Evolutionary conservation across 805 yeast species (phyloP).

Genomic region (Schizosaccharomyces osmophilus): DNA sequence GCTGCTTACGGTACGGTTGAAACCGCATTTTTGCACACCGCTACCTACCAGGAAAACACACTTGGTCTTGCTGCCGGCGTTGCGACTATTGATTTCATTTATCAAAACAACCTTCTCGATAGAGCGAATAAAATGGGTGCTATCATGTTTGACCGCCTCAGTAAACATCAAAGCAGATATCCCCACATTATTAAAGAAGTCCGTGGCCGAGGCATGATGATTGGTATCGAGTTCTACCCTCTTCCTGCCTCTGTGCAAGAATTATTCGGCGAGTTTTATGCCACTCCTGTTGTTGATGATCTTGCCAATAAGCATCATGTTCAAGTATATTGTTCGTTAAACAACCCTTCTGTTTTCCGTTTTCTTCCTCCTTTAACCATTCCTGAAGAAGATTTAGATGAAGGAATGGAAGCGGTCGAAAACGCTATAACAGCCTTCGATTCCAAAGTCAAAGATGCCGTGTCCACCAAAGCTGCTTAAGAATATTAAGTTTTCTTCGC

Average conservation of each 20-base stretch:
- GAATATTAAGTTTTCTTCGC: background rate
- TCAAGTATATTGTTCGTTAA: constrained; percentile 79
- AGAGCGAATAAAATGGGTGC: constrained; percentile 34
- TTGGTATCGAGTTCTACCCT: constrained; percentile 64
- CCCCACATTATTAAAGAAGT: constrained; percentile 51
- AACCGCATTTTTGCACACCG: background rate
- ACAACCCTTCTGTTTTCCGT: constrained; percentile 44
- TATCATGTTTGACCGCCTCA: constrained; percentile 42
- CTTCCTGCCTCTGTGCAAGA: constrained; percentile 60
- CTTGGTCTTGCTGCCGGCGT: constrained; percentile 98
- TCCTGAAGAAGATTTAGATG: constrained; percentile 56
- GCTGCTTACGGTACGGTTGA: background rate
- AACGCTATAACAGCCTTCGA: background rate
- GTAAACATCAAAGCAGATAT: constrained; percentile 34
- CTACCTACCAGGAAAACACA: constrained; percentile 17
- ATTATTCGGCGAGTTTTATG: constrained; percentile 36
- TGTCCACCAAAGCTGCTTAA: background rate
- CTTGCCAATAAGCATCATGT: background rate
- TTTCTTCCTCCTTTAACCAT: constrained; percentile 89
- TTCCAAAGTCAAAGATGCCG: background rate
- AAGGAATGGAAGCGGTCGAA: constrained; percentile 27
- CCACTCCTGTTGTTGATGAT: background rate
- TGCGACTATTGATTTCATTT: constrained; percentile 79
- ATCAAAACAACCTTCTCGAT: constrained; percentile 31
- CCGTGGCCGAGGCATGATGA: constrained; percentile 31